phyloP scores from a whole-genome alignment of 106 monocot species.

The Chionographis japonica region DNA sequence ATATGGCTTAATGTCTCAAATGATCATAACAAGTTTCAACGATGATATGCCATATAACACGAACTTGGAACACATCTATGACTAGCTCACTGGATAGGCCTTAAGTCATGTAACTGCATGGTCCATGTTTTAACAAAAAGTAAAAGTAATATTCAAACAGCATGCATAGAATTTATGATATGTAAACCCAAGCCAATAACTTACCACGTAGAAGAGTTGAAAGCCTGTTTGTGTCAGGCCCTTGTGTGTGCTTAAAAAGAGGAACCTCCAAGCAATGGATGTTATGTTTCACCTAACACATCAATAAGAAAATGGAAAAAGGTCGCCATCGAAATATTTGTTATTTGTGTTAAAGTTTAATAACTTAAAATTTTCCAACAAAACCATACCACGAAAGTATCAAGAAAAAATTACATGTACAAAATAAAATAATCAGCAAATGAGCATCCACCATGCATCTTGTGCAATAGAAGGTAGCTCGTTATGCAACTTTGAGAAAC shows the following conservation, averaged over 20 bases:
- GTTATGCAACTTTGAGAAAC: too few relatives aligned
- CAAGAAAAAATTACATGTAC: background rate
- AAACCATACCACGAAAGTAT: background rate
- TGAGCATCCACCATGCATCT: too few relatives aligned
- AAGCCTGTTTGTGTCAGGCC: slow-evolving; percentile 70
- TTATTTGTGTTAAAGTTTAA: background rate
- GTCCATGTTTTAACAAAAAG: background rate
- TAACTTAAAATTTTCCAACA: background rate
- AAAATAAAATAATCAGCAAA: background rate
- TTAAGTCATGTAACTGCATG: too few relatives aligned
- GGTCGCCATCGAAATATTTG: background rate
- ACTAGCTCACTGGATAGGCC: too few relatives aligned
- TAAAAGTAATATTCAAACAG: background rate
- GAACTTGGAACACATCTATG: too few relatives aligned
- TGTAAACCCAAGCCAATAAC: slow-evolving; percentile 3
- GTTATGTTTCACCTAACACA: slow-evolving; percentile 49
- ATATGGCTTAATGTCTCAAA: too few relatives aligned
- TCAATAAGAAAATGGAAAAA: slow-evolving; percentile 2
- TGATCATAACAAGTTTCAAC: too few relatives aligned
- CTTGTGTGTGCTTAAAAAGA: slow-evolving; percentile 74
- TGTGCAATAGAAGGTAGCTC: too few relatives aligned
- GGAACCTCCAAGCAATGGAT: slow-evolving; percentile 80
- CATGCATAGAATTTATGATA: background rate
- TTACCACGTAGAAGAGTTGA: slow-evolving; percentile 64
- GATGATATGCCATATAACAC: too few relatives aligned